A percentile compares a stretch with the other conserved stretches of the same genome.
Conservation (phyloP, 2,329 filamentous ascomycete species). For the Alternaria dauci region DNA sequence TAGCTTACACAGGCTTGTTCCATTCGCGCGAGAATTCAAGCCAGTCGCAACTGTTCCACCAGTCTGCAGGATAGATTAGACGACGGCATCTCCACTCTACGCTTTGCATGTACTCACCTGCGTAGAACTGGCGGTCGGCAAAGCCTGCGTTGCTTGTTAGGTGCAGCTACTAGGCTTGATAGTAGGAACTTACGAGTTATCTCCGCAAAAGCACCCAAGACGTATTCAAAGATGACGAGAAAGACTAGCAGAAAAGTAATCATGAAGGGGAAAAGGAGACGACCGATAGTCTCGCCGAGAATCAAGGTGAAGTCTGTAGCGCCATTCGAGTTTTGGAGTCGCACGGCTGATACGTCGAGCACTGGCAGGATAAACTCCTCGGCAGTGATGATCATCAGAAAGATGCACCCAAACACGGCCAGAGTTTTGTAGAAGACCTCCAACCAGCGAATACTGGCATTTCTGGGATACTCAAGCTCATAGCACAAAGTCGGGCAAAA, state of each 20-base stretch:
- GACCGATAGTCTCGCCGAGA: slow-evolving; percentile 86
- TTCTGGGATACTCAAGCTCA: slow-evolving; percentile 94
- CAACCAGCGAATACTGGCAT: slow-evolving; percentile 75
- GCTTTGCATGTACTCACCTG: slow-evolving; percentile 43
- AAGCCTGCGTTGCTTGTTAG: slow-evolving; percentile 10
- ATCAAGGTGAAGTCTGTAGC: slow-evolving; percentile 76
- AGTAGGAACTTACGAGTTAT: slow-evolving; percentile 68
- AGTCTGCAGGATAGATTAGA: slow-evolving; percentile 63
- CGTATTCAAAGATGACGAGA: slow-evolving; percentile 97
- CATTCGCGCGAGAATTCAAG: slow-evolving; percentile 82
- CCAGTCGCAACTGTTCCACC: slow-evolving; percentile 82
- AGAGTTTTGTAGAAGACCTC: slow-evolving; percentile 84
- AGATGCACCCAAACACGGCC: slow-evolving; percentile 95
- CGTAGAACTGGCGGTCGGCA: slow-evolving; percentile 14
- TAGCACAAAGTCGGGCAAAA: slow-evolving; percentile 97
- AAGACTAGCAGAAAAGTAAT: slow-evolving; percentile 94
- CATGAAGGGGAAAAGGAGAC: slow-evolving; percentile 97
- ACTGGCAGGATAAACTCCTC: slow-evolving; percentile 97
- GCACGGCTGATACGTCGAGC: slow-evolving; percentile 73
- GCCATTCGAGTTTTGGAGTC: slow-evolving; percentile 59
- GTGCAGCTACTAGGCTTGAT: not conserved
- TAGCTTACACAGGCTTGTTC: slow-evolving; percentile 5
- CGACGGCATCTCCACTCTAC: not conserved
- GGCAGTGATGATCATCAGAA: slow-evolving; percentile 86
- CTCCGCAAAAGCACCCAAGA: slow-evolving; percentile 92